Base-by-base conservation (phyloP, 1,284 basidiomycete genomes). In the Trametes pubescens region DNA sequence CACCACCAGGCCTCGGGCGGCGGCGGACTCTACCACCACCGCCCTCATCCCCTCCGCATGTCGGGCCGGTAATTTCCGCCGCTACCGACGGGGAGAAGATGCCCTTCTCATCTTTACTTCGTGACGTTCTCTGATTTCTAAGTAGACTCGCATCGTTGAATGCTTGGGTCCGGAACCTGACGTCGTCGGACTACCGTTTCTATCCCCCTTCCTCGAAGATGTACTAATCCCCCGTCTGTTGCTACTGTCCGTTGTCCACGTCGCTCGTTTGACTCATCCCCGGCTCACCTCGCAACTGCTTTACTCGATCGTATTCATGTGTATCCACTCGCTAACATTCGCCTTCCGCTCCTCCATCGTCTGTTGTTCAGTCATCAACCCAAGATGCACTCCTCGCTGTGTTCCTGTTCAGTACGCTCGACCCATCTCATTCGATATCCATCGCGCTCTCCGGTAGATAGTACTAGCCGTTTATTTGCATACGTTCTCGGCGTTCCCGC, bases 1-100 rank as follows among this genome's bases (percentile, higher is more conserved):
- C 59, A 69, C 16, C 65, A 68, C 26, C 65, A 63, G n/a, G 46
- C 62, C 13, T 64, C 66, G 16, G 40, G 40, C 40, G 40, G 40
- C n/a, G 56, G 56, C 14, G 67, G 64, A 7, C 54, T 72, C 11
- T 70, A 69, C 32, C 71, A 72, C 40, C 65, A 67, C 38, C 68
- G 68, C 1, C 65, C 71, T 4, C 62, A 62, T 24, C 68, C 71
- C 9, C 69, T 68, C 7, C 67, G 69, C 51, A 64, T 66, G 61
- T 56, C 62, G 9, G 29, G 44, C 14, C 61, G 64, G n/a, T 62
- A 57, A 65, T 13, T 9, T 13, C n/a, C 37, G 11, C 37, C 37
- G 10, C 37, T 10, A 3, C 14, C 37, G 37, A 38, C 37, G 37
- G 13, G 40, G 6, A 7, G 40, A 18, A 16, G 40, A 38, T 38